Evolutionary conservation across 306 rosid species (phyloP), one percentile per base, ranked within the genome.

Genomic region (Urtica urens): DNA sequence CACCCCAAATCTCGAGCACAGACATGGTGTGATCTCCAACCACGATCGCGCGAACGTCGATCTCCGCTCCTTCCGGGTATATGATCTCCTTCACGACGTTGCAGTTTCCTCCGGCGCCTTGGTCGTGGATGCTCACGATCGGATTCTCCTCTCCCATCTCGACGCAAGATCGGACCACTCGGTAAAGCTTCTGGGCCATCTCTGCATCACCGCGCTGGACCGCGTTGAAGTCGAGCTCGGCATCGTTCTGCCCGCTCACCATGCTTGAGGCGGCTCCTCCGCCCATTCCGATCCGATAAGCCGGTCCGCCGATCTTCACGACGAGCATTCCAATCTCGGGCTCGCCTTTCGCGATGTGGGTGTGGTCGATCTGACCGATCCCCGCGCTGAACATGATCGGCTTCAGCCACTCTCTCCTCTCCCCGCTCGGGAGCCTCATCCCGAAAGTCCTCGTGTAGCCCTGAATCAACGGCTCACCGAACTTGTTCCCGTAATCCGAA

Each of bases 201-300:
- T 87, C 96, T 45, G 94, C 96, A 67, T 87, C 96, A 53, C 96
- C 96, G 38, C 94, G 87, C 61, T 87, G 96, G 22, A 87, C 94
- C 26, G 94, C 96, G 67, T 83, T 87, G 60, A 87, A 87, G 78
- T 82, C 96, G 71, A 87, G 92, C 51, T 87, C 94, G 7, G 79
- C 93, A 15, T 78, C 88, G 65, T 87, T 87, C 67, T 87, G 94
- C n/a, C 93, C 96, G 60, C 96, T 83, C 28, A 83, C 95, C 96
- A 83, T 83, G 69, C 96, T 87, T 0, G 96, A 83, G 21, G 96
- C 96, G 41, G 93, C 96, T 48, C 96, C 96, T 11, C 96, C 94
- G 48, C 94, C 96, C 93, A 87, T 83, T 38, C 96, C 94, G 57
- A 83, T 87, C 21, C 93, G 94, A 63, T 87, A 87, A 18, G 96